Evolutionary conservation across 2,329 filamentous ascomycete species (phyloP).

Genomic region (Pseudogymnoascus verrucosus): DNA sequence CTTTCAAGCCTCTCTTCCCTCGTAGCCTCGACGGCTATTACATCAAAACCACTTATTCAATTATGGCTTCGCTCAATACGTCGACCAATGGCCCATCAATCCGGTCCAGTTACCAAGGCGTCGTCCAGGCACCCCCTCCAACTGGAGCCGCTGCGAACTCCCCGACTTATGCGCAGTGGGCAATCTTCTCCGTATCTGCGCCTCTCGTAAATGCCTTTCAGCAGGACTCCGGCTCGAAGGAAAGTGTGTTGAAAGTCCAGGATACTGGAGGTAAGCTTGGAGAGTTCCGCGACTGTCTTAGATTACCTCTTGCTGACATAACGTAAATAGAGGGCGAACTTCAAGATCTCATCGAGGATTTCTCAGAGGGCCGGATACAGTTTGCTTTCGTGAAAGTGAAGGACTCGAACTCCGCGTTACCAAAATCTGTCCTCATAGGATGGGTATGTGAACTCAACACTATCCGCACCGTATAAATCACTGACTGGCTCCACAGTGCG

Average conservation of each 20-base stretch:
- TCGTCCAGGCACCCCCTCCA: constrained; percentile 53
- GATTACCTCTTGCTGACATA: constrained; percentile 15
- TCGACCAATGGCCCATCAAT: constrained; percentile 77
- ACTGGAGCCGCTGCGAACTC: constrained; percentile 55
- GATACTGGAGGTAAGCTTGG: constrained; percentile 63
- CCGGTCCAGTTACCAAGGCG: constrained; percentile 68
- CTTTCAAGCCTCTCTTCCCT: not conserved
- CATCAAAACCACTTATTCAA: not conserved
- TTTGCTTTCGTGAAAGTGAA: constrained; percentile 96
- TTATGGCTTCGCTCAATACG: constrained; percentile 73
- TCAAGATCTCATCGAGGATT: constrained; percentile 83
- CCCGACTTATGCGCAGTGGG: constrained; percentile 85
- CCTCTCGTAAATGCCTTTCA: constrained; percentile 91
- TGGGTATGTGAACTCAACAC: constrained; percentile 48
- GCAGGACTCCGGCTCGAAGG: constrained; percentile 69
- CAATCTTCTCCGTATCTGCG: constrained; percentile 84
- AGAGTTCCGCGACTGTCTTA: not conserved
- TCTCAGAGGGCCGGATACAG: constrained; percentile 92
- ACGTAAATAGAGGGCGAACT: constrained; percentile 71
- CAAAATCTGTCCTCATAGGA: constrained; percentile 87
- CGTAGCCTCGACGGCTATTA: constrained; percentile 2
- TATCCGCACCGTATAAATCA: not conserved
- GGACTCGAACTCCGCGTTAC: constrained; percentile 81
- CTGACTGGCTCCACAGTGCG: constrained; percentile 52
- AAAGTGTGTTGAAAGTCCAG: constrained; percentile 93